Base-by-base conservation (phyloP, 192 early-diverging fungal species). In the Allomyces macrogynus region DNA sequence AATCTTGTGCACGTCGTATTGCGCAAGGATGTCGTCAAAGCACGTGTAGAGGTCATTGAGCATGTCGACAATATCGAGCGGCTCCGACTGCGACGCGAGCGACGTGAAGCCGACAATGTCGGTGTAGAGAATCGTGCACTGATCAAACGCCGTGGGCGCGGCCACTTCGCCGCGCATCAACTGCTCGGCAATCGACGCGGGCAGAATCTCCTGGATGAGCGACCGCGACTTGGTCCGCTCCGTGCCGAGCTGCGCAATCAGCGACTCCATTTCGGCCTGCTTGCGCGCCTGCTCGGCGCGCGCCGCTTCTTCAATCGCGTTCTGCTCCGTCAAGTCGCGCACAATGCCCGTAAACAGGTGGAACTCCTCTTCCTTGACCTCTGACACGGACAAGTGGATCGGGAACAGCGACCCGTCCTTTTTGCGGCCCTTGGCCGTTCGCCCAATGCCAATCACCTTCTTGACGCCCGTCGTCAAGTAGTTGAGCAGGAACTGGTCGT, bases 291-390 rank as follows among this genome's bases (percentile, higher is more conserved):
- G 20, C 49, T 57, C 49, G 49, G 49, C 49, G 16, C 12, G 49
- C 12, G 12, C 49, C 49, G 12, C 16, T 1, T 57, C 49, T n/a
- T 57, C 49, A 57, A 20, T 32, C 32, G 14, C 16, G 16, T 20
- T 22, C 62, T 65, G 24, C 16, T 61, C 22, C 24, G 66, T 65
- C 62, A 65, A n/a, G 64, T 65, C 49, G 12, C 64, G 40, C 24
- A 65, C 64, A 61, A 65, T 65, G n/a, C 44, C 64, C 24, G 64
- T 65, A 7, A 65, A 65, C 44, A 65, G 64, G 10, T 64, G 64
- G 24, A 64, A 24, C 22, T 24, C 62, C 14, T 65, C 64, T n/a
- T 65, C 64, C 16, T n/a, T 14, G 18, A 65, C 64, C 32, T 65
- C 64, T 3, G 44, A 61, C 25, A 65, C 62, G 24, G 57, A 61